Evolutionary conservation across 768 basidiomycete genomes (phyloP).

Genomic region (Termitomyces sp.): DNA sequence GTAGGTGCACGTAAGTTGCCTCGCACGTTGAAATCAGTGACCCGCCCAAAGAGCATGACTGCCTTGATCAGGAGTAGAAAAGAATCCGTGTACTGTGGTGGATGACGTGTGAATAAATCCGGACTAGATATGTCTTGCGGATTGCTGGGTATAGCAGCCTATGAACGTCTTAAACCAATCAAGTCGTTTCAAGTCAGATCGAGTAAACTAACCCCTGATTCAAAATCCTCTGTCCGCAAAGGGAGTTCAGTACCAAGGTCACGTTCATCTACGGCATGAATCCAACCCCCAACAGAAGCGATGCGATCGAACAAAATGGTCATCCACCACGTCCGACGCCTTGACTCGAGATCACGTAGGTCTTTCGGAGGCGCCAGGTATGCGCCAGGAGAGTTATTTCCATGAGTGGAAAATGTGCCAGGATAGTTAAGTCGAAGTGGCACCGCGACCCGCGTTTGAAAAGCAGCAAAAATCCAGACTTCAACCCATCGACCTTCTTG

Average conservation of each 20-base stretch:
- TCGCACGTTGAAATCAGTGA: conserved; percentile 82
- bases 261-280: conserved; percentile 78
- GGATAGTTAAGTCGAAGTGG: conserved; percentile 83
- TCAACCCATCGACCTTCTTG: conserved; percentile 89
- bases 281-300: conserved; percentile 76
- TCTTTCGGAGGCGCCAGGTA: conserved; percentile 79
- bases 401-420: conserved; percentile 71
- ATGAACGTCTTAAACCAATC: neutral
- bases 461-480: conserved; percentile 86
- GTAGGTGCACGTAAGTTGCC: conserved; percentile 62
- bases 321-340: conserved; percentile 90
- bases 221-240: conserved; percentile 68
- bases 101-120: conserved; percentile 65
- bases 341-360: conserved; percentile 66
- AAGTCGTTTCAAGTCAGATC: neutral
- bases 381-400: conserved; percentile 63
- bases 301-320: conserved; percentile 83
- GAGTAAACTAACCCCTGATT: conserved; percentile 55
- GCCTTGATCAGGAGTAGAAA: conserved; percentile 79
- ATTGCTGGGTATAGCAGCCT: conserved; percentile 63
- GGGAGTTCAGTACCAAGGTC: conserved; percentile 85
- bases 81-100: conserved; percentile 74
- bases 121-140: conserved; percentile 65
- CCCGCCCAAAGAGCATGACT: conserved; percentile 78
- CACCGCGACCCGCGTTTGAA: conserved; percentile 76